phyloP scores from a whole-genome alignment of 768 basidiomycete species.

The Trametes meyenii region DNA sequence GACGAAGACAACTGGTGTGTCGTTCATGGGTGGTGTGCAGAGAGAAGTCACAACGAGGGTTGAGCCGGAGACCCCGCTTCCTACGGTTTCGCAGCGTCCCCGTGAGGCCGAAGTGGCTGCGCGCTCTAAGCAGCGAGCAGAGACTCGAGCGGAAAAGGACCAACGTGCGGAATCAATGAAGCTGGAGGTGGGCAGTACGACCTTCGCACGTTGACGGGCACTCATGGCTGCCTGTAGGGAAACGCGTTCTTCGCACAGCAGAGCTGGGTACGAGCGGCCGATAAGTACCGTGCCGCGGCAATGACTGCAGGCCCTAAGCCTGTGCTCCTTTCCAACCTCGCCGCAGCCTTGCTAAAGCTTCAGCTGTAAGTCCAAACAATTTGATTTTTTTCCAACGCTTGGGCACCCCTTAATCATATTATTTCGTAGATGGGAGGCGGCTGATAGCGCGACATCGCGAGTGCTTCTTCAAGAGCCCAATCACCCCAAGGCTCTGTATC shows the following conservation, averaged over 20 bases:
- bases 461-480: conserved; percentile 36
- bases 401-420: conserved; percentile 1
- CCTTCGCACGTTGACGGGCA: not conserved
- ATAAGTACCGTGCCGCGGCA: conserved; percentile 45
- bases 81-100: conserved; percentile 24
- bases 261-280: conserved; percentile 41
- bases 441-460: conserved; percentile 31
- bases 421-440: conserved; percentile 30
- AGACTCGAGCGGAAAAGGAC: conserved; percentile 25
- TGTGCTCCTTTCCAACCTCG: conserved; percentile 45
- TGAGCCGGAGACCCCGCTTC: not conserved
- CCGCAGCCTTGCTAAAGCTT: conserved; percentile 46
- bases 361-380: conserved; percentile 23
- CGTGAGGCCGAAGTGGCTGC: conserved; percentile 5
- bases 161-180: conserved; percentile 34
- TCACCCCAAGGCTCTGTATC: conserved; percentile 39
- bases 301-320: conserved; percentile 41
- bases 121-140: conserved; percentile 15
- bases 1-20: conserved; percentile 5
- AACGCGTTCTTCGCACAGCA: conserved; percentile 44
- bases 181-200: conserved; percentile 21
- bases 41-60: no score
- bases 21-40: no score
- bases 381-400: conserved; percentile 13
- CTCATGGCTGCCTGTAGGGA: conserved; percentile 47